Conservation (phyloP, 1,139 yeast genomes). For the Taphrina communis region DNA sequence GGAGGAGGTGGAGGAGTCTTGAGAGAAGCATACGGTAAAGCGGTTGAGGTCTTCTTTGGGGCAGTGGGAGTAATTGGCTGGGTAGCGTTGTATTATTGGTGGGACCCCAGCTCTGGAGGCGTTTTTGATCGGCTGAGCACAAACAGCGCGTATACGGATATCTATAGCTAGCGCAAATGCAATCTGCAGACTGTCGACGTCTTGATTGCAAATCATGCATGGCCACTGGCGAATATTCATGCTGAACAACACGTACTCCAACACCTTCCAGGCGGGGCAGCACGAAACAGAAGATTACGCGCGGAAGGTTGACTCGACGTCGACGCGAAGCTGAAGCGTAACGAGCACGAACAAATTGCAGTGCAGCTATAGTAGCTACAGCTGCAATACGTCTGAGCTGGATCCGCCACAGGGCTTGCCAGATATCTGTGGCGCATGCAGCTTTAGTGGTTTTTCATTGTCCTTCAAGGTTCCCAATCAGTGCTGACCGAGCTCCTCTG, state of each 20-base stretch:
- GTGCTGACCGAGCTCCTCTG: background rate
- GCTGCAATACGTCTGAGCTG: no score
- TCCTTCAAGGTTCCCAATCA: conserved; percentile 2
- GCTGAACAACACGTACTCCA: no score
- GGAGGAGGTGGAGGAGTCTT: conserved; percentile 22
- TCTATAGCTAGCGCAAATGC: no score
- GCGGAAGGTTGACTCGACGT: no score
- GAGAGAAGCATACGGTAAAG: background rate
- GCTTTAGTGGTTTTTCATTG: no score
- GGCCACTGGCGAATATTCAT: no score
- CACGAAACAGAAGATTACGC: no score
- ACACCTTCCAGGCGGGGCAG: no score
- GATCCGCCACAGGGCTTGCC: no score
- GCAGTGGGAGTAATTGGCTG: conserved; percentile 19
- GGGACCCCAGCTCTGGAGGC: conserved; percentile 12
- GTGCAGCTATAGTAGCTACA: background rate
- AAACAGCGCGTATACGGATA: background rate
- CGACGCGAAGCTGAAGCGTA: no score
- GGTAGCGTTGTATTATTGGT: background rate
- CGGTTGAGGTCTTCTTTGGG: conserved; percentile 20
- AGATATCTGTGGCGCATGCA: background rate
- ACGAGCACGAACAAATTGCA: background rate
- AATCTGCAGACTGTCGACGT: no score
- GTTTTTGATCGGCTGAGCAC: conserved; percentile 4
- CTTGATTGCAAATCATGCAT: no score